A percentile compares a stretch with the other conserved stretches of the same genome.
Evolutionary conservation across 768 basidiomycete genomes (phyloP).

Genomic region (Cystofilobasidium capitatum): DNA sequence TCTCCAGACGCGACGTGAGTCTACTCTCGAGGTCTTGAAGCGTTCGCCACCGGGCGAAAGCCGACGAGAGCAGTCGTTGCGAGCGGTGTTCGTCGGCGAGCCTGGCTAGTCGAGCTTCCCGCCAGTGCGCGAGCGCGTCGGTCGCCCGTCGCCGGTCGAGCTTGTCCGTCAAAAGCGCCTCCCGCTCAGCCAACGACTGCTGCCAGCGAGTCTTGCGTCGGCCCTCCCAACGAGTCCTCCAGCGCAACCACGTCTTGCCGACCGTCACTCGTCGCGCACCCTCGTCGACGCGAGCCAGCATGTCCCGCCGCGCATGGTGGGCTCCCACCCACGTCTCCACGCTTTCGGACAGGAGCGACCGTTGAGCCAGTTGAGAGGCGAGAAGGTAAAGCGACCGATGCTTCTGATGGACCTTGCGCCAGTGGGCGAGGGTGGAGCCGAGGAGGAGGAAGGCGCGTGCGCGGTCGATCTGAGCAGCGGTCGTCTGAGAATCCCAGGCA

Average conservation of each 20-base stretch:
- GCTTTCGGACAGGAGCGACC: conserved; percentile 43
- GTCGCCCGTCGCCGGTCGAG: background rate
- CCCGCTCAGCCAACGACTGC: background rate
- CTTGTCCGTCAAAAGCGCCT: background rate
- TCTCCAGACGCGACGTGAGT: background rate
- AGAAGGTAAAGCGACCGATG: conserved; percentile 43
- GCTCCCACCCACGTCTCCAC: conserved; percentile 44
- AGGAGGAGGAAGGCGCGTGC: conserved; percentile 61
- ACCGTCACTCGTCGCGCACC: conserved; percentile 5
- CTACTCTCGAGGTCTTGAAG: background rate
- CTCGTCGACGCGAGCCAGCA: background rate
- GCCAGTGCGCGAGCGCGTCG: background rate
- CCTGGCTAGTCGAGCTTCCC: background rate
- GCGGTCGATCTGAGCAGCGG: conserved; percentile 55
- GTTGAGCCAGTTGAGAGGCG: conserved; percentile 45
- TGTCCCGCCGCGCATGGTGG: background rate
- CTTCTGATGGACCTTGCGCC: conserved; percentile 47
- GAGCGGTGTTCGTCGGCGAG: conserved; percentile 1
- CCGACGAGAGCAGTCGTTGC: background rate
- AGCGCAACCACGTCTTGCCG: conserved; percentile 18
- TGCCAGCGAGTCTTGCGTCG: conserved; percentile 14
- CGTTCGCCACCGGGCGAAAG: conserved; percentile 8
- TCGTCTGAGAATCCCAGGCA: conserved; percentile 53
- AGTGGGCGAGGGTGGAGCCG: conserved; percentile 51
- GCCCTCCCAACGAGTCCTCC: conserved; percentile 17